Base-by-base conservation (phyloP, 2,329 filamentous ascomycete genomes). In the Pseudogymnoascus sp. region DNA sequence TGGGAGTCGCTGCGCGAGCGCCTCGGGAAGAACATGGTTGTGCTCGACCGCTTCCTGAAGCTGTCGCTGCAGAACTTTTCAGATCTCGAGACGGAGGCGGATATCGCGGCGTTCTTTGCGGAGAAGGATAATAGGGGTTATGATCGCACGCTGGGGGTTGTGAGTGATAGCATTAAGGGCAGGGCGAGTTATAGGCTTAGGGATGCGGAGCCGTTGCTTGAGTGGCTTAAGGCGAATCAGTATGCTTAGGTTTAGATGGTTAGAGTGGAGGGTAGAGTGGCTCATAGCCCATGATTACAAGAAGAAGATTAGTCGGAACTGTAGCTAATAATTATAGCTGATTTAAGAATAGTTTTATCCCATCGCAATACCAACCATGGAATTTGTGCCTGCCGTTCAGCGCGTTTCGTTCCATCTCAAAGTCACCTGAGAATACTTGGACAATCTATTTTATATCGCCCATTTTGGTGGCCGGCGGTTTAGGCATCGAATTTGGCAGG, bases 31-130 rank as follows among this genome's bases (percentile, higher is more conserved):
- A 97, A 97, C 78, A 89, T 91, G 66, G 89, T 97, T 31, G 85
- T 97, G 2, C 81, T 97, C 14, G 93, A 99, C 77, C 87, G 93
- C 59, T 96, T 96, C 77, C 78, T 99, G 70, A 87, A 90, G 69
- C 81, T 89, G 68, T 87, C 87, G 50, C 78, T 99, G 68, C 85
- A 85, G 71, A 89, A 90, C 72, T 98, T 96, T 74, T 85, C 90
- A 2, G 87, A 91, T 69, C 77, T 80, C 12, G 82, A 83, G 66
- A 82, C 85, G 14, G 83, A 91, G 66, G 81, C 86, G 67, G 91
- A 97, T 62, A 95, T 99, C 70, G 82, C 87, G 60, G 75, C 78
- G 2, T 99, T 99, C 81, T 99, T 98, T 80, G 82, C 84, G 70
- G 83, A 84, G 70, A 96, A 93, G 80, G 90, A 98, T 72, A 93